Base-by-base conservation (phyloP, 768 basidiomycete species). In the Royoungia palumana region DNA sequence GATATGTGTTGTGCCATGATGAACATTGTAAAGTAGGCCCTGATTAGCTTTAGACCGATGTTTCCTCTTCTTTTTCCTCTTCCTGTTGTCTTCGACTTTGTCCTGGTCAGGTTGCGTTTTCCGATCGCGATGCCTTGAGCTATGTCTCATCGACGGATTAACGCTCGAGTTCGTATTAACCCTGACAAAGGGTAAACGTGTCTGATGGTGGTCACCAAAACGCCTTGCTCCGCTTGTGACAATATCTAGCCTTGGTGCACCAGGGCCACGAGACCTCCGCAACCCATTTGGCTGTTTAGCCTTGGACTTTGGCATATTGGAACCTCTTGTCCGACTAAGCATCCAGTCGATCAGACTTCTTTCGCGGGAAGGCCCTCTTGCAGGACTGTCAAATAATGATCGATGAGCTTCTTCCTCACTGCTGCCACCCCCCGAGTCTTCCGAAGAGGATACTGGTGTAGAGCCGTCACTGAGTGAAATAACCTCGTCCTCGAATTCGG, bases 341-440 rank as follows among this genome's bases (percentile, higher is more conserved):
- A 89, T 89, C 61, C 80, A 81, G 55, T 88, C 83, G 40, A 89
- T 85, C 44, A 85, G 61, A 57, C 72, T 80, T 62, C 60, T 74
- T 63, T 69, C 72, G 46, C 57, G 65, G 21, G 60, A 62, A 19
- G 62, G 60, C 9, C 53, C 58, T 46, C 57, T 63, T 22, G 32
- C 19, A 2, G 51, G 58, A 36, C 44, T 55, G 14, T 66, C 61
- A 24, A 60, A 48, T 27, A 75, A 54, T 50, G 72, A 72, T 12
- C 53, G 68, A 8, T 67, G 73, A 72, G 16, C 64, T 57, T 36
- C 58, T 53, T 60, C 64, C 10, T 69, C 70, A 16, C 65, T 64
- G 17, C 41, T 49, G 12, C 28, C 25, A 36, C 53, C 47, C n/a
- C 39, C 54, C 46, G 46, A 49, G 35, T 50, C 56, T 21, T 57